Percentiles rank a stretch among this genome's conserved stretches.
Evolutionary conservation across 164 flowering plant genomes (phyloP).

Genomic region (Litsea cubeba): DNA sequence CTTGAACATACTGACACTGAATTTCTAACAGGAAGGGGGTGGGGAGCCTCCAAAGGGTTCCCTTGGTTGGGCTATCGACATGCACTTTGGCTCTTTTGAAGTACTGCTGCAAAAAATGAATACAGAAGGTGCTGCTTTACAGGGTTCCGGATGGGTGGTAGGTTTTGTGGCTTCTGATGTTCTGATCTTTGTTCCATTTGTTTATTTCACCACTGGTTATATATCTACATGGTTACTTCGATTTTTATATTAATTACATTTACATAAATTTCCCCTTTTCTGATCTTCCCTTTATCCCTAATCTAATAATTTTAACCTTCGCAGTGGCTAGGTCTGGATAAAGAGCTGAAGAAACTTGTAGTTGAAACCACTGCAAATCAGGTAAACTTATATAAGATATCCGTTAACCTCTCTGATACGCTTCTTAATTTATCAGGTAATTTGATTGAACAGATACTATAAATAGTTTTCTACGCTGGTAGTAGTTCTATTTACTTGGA

Average conservation of each 20-base stretch:
- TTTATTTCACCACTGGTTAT: neutral
- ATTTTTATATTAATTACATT: too few species aligned
- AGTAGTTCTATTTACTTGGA: too few species aligned
- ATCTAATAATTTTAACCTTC: slow-evolving; percentile 4
- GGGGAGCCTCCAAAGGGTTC: slow-evolving; percentile 88
- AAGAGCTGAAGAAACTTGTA: slow-evolving; percentile 68
- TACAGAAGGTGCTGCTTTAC: slow-evolving; percentile 93
- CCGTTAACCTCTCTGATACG: neutral
- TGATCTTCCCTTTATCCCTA: neutral
- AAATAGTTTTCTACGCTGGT: too few species aligned
- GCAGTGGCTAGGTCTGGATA: slow-evolving; percentile 95
- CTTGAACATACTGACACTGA: neutral
- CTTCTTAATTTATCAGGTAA: neutral
- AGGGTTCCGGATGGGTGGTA: slow-evolving; percentile 99
- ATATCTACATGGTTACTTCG: neutral
- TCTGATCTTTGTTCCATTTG: neutral
- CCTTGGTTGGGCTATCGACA: slow-evolving; percentile 76
- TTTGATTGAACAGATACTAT: too few species aligned
- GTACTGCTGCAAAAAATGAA: slow-evolving; percentile 59
- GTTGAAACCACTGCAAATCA: slow-evolving; percentile 93
- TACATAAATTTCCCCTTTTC: neutral
- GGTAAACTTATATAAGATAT: slow-evolving; percentile 33
- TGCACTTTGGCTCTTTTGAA: slow-evolving; percentile 74
- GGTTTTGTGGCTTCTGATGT: slow-evolving; percentile 20
- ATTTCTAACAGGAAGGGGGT: slow-evolving; percentile 76